A percentile compares a stretch with the other conserved stretches of the same genome.
Evolutionary conservation across 1,284 basidiomycete species (phyloP).

Genomic region (Singerocomus inundabilis): DNA sequence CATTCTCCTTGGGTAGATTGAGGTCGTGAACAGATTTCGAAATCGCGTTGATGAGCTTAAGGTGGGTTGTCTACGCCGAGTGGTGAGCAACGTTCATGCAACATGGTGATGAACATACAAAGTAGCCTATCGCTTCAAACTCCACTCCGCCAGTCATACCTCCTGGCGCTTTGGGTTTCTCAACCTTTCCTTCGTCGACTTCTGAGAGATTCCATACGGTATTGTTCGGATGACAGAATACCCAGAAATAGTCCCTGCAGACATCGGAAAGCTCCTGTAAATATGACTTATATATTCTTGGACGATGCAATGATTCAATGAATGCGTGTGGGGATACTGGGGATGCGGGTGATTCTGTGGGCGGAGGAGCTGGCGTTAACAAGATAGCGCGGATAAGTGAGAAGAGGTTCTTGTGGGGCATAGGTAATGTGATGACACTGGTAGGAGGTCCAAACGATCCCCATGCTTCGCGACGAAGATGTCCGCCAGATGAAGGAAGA

Average conservation of each 20-base stretch:
- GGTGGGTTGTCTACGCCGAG: conserved; percentile 69
- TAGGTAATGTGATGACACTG: conserved; percentile 58
- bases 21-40: conserved; percentile 62
- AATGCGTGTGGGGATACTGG: conserved; percentile 83
- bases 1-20: conserved; percentile 61
- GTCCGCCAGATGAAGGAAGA: conserved; percentile 50
- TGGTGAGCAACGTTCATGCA: conserved; percentile 14
- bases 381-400: conserved; percentile 69
- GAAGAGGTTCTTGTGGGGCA: conserved; percentile 69
- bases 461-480: conserved; percentile 54
- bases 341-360: conserved; percentile 61
- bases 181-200: conserved; percentile 80
- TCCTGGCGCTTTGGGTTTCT: conserved; percentile 91
- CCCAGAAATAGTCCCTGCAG: conserved; percentile 97
- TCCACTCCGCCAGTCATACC: conserved; percentile 99
- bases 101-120: conserved; percentile 54
- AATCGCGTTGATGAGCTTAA: conserved; percentile 80
- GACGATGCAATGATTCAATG: conserved; percentile 79
- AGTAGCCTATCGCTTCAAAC: conserved; percentile 94
- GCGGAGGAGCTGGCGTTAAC: conserved; percentile 72
- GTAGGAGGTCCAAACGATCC: conserved; percentile 44
- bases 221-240: conserved; percentile 96
- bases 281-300: conserved; percentile 89
- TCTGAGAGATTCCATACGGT: conserved; percentile 83
- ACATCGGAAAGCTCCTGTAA: conserved; percentile 86